These are phyloP conservation scores for Coriolopsis trogii DNA, from an alignment of 1,284 basidiomycete species.

Conservation along the genomic window DNA sequence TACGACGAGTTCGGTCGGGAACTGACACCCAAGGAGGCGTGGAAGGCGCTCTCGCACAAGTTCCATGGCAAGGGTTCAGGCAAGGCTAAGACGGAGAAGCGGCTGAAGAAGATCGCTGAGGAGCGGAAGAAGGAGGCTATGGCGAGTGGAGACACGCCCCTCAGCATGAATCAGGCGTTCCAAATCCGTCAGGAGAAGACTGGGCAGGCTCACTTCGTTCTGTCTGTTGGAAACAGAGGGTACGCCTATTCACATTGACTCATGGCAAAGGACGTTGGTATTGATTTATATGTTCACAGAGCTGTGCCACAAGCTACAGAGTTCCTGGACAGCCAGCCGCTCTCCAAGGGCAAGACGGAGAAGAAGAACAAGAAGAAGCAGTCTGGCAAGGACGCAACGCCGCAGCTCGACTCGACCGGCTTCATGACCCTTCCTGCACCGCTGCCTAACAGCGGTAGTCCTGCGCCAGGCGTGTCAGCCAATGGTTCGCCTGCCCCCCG, in stretches of 20 bases:
- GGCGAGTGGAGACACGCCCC: slow-evolving; percentile 89
- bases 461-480: slow-evolving; percentile 41
- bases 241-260: slow-evolving; percentile 42
- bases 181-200: slow-evolving; percentile 88
- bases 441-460: slow-evolving; percentile 49
- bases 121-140: slow-evolving; percentile 91
- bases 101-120: slow-evolving; percentile 91
- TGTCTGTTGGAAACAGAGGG: slow-evolving; percentile 93
- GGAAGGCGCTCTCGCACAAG: slow-evolving; percentile 93
- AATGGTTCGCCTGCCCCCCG: slow-evolving; percentile 66
- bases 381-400: slow-evolving; percentile 50
- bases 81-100: slow-evolving; percentile 93
- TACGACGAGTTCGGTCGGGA: slow-evolving; percentile 95
- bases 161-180: slow-evolving; percentile 92
- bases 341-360: slow-evolving; percentile 76
- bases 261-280: neutral
- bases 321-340: slow-evolving; percentile 75
- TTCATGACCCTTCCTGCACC: slow-evolving; percentile 74
- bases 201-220: slow-evolving; percentile 92
- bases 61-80: slow-evolving; percentile 96
- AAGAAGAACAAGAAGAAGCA: slow-evolving; percentile 76
- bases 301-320: slow-evolving; percentile 80
- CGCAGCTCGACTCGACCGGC: slow-evolving; percentile 53
- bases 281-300: slow-evolving; percentile 38
- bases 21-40: slow-evolving; percentile 93